phyloP scores from a whole-genome alignment of 305 asterid species.

The Fraxinus baroniana region DNA sequence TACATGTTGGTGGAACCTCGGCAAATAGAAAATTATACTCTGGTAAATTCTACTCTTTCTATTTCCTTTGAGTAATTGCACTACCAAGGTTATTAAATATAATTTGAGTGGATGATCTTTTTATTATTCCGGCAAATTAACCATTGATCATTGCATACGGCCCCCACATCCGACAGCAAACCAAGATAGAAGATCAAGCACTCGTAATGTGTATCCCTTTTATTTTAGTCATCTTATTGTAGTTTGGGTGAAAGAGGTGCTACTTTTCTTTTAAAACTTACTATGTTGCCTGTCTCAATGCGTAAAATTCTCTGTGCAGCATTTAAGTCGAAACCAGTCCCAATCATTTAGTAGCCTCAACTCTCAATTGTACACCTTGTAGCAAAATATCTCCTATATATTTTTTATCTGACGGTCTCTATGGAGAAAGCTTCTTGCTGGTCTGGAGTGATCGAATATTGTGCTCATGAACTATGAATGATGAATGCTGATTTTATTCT shows the following conservation, averaged over 20 bases:
- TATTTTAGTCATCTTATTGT: neutral
- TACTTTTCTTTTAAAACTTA: neutral
- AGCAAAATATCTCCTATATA: neutral
- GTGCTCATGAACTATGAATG: neutral
- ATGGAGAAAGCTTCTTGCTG: neutral
- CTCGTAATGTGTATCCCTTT: neutral
- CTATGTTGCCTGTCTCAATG: neutral
- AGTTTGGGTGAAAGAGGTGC: neutral
- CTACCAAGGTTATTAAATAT: neutral
- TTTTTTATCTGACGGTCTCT: neutral
- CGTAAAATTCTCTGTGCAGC: neutral
- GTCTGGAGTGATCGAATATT: neutral
- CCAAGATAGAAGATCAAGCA: neutral
- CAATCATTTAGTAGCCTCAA: neutral
- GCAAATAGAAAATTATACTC: constrained; percentile 29
- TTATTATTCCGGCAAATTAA: neutral
- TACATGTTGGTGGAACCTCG: constrained; percentile 73
- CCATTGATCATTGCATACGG: neutral
- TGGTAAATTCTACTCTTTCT: constrained; percentile 16
- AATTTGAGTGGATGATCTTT: neutral
- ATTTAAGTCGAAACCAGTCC: neutral
- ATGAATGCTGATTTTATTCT: neutral
- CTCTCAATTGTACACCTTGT: neutral
- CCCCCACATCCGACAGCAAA: neutral
- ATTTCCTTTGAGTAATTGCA: neutral